Percentiles rank a stretch among this genome's conserved stretches.
phyloP scores from a whole-genome alignment of 2,329 filamentous ascomycete species.

The Penicillium verrucosum region DNA sequence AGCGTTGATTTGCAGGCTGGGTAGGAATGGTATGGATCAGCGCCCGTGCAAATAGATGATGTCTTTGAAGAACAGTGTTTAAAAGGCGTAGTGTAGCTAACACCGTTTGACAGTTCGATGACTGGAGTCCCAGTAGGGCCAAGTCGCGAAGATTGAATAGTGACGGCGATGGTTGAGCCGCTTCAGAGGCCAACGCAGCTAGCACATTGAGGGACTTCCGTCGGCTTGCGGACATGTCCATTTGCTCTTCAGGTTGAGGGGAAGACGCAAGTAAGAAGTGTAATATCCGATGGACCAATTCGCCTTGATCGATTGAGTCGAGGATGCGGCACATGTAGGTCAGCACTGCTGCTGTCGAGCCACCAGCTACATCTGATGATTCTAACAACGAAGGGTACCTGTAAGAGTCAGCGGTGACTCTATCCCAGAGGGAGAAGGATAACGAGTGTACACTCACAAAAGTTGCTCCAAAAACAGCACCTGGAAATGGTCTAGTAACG shows the following conservation, averaged over 20 bases:
- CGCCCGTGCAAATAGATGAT: constrained; percentile 76
- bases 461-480: constrained; percentile 94
- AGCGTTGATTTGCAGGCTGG: constrained; percentile 30
- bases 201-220: constrained; percentile 87
- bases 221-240: constrained; percentile 59
- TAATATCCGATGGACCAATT: constrained; percentile 90
- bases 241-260: constrained; percentile 55
- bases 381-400: constrained; percentile 94
- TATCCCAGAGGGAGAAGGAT: background rate
- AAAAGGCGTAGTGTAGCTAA: constrained; percentile 84
- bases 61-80: constrained; percentile 78
- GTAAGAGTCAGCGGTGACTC: constrained; percentile 5
- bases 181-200: constrained; percentile 71
- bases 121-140: constrained; percentile 78
- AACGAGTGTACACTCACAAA: constrained; percentile 56
- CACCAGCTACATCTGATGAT: constrained; percentile 94
- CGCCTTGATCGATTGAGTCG: constrained; percentile 85
- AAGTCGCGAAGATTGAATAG: constrained; percentile 93
- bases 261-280: constrained; percentile 86
- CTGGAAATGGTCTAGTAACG: constrained; percentile 92
- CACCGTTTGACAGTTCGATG: constrained; percentile 82
- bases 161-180: constrained; percentile 73
- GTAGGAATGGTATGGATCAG: constrained; percentile 58
- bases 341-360: constrained; percentile 91
- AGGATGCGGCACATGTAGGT: constrained; percentile 90